Evolutionary conservation across 2,329 filamentous ascomycete genomes (phyloP).

Genomic region (Aspergillus transmontanensis): DNA sequence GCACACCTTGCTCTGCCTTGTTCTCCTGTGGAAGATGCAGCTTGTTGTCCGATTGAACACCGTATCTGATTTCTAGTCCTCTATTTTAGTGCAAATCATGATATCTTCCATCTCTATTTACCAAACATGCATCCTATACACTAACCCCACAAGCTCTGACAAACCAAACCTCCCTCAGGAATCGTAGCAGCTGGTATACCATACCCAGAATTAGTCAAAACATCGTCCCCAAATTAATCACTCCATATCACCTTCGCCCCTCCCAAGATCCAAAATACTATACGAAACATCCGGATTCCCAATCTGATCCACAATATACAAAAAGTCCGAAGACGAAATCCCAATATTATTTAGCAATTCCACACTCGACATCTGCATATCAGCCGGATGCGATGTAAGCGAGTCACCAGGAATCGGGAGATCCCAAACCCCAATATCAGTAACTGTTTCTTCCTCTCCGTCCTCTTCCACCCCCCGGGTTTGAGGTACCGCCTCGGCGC

Average conservation of each 20-base stretch:
- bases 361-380: not conserved
- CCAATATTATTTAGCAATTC: not conserved
- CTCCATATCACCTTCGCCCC: not conserved
- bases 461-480: not conserved
- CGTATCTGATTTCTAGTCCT: too few species aligned
- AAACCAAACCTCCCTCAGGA: too few species aligned
- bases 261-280: not conserved
- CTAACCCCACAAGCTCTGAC: too few species aligned
- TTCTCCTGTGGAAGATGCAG: too few species aligned
- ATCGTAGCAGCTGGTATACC: too few species aligned
- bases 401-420: not conserved
- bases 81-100: too few species aligned
- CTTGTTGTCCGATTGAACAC: too few species aligned
- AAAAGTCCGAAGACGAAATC: not conserved
- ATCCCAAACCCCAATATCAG: not conserved
- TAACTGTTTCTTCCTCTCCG: not conserved
- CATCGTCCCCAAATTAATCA: not conserved
- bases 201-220: too few species aligned
- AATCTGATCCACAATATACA: not conserved
- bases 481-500: not conserved
- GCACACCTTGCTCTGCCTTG: too few species aligned
- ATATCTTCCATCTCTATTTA: too few species aligned
- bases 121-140: too few species aligned
- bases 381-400: not conserved
- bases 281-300: not conserved